phyloP scores from a whole-genome alignment of 2,329 filamentous ascomycete species.

The Lasiodiplodia citricola region DNA sequence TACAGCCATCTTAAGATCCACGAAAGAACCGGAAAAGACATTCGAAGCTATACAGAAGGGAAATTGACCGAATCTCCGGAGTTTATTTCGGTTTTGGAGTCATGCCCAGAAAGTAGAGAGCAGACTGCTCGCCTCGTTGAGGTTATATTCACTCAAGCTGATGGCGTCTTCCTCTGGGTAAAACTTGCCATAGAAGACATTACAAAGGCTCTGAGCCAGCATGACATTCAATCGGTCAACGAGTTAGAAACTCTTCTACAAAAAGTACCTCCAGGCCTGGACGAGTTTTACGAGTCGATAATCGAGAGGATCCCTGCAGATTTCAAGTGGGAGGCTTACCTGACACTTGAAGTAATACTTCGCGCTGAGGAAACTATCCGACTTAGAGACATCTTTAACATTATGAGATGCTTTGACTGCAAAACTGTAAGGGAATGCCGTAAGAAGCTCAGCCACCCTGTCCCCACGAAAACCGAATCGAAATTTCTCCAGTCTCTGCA shows the following conservation, averaged over 20 bases:
- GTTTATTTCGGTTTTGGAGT: background rate
- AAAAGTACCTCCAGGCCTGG: background rate
- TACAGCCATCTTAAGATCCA: slow-evolving; percentile 26
- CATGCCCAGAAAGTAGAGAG: background rate
- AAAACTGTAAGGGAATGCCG: background rate
- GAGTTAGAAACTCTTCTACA: background rate
- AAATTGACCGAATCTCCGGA: background rate
- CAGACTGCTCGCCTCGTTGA: background rate
- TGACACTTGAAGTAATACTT: background rate
- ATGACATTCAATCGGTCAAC: no score
- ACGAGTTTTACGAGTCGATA: background rate
- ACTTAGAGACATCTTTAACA: background rate
- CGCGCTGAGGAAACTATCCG: background rate
- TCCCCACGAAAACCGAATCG: no score
- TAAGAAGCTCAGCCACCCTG: no score
- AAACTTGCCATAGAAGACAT: slow-evolving; percentile 20
- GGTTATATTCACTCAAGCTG: background rate
- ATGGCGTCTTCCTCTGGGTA: slow-evolving; percentile 27
- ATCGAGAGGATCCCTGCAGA: background rate
- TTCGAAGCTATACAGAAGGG: slow-evolving; percentile 24
- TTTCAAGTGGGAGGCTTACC: background rate
- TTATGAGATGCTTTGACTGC: background rate
- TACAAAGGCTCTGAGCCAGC: background rate
- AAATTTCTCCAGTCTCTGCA: background rate
- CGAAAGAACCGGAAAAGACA: slow-evolving; percentile 29